Evolutionary conservation across 176 grass and related monocot species (phyloP).

Genomic region (Ensete glaucum): DNA sequence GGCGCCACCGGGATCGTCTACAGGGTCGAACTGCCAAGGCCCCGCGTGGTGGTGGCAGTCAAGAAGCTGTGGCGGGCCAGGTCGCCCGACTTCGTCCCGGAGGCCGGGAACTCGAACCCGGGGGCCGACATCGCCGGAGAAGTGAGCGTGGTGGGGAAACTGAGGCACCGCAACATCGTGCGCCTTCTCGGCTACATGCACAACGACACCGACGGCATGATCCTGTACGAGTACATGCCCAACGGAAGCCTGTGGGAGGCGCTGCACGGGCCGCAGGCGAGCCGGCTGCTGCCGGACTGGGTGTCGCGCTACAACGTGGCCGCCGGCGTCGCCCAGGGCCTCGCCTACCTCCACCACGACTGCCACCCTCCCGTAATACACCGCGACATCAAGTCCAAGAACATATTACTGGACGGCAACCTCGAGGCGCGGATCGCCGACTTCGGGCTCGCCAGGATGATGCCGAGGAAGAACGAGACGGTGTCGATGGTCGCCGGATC

Average conservation of each 20-base stretch:
- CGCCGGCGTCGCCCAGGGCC: conserved; percentile 60
- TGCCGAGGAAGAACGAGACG: conserved; percentile 39
- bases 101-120: conserved; percentile 7
- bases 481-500: conserved; percentile 80
- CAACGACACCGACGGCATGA: conserved; percentile 63
- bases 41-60: conserved; percentile 55
- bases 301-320: conserved; percentile 75
- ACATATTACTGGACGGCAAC: conserved; percentile 64
- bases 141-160: conserved; percentile 49
- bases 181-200: conserved; percentile 65
- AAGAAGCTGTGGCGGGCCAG: conserved; percentile 70
- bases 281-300: conserved; percentile 50
- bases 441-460: conserved; percentile 58
- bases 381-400: conserved; percentile 86
- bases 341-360: conserved; percentile 79
- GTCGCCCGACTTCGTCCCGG: background rate
- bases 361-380: conserved; percentile 79
- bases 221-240: conserved; percentile 95
- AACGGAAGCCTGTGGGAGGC: conserved; percentile 91
- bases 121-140: conserved; percentile 50
- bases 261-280: conserved; percentile 37
- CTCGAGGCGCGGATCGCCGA: conserved; percentile 79
- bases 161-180: conserved; percentile 87
- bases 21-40: conserved; percentile 50
- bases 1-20: conserved; percentile 79